Evolutionary conservation across 1,139 yeast species (phyloP), one percentile per base, ranked within the genome.

Genomic region (Geotrichum histeridarum): DNA sequence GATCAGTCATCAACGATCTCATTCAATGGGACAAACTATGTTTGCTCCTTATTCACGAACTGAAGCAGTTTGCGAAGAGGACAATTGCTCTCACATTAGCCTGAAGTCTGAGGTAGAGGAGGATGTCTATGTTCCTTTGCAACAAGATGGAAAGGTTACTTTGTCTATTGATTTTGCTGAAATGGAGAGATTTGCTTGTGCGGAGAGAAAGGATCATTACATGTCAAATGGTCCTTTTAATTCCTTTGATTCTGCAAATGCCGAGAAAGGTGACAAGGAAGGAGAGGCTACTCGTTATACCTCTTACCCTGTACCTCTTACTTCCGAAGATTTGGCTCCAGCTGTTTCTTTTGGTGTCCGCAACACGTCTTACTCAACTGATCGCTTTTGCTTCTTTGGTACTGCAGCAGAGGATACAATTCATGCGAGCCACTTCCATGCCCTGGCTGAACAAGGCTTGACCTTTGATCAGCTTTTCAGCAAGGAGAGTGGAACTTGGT

Each of bases 91-190:
- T 12, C 63, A 66, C 14, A 61, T 62, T 17, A 65, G 70, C 51
- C 59, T 68, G 45, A 64, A 62, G 37, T 63, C 85, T 64, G 95
- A 86, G 42, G 89, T 96, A 0, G 98, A 91, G 67, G 97, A 91
- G 67, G 98, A 93, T 77, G 99, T 93, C 47, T 93, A 98, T 75
- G 90, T 91, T 73, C 98, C 99, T 1, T 86, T 89, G 88, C 76
- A 83, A 51, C 82, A 88, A 22, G 88, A 84, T 63, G 82, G 61
- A 17, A 61, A 63, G 50, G 67, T 63, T 22, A 62, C 63, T 32
- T 57, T 61, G 22, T 72, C 70, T 4, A 65, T 71, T 48, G 75
- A 74, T 54, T 70, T 72, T 57, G 63, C 59, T 22, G 77, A 72
- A 47, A 65, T 73, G 31, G 76, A 73, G 52, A 69, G 66, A 54